Base-by-base conservation (phyloP, 2,329 filamentous ascomycete species). In the Parastagonospora avenae region DNA sequence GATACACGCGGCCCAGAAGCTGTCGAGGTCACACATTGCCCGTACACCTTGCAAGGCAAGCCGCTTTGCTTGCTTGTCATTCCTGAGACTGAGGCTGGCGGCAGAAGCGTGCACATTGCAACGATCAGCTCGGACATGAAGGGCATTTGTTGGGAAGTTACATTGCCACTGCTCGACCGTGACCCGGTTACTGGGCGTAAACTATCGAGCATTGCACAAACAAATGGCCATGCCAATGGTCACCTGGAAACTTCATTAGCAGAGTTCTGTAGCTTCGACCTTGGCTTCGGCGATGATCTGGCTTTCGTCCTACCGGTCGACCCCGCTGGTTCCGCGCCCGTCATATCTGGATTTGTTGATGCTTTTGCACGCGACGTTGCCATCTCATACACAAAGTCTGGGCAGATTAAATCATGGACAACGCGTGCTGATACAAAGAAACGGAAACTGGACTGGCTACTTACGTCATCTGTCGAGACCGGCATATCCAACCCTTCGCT, bases 351-450 rank as follows among this genome's bases (percentile, higher is more conserved):
- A 0, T 95, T 92, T 56, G 81, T 96, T 29, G 92, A 96, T 71
- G 84, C 90, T 0, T 96, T 96, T 70, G 89, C 91, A 9, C 85
- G 88, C 33, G 92, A 96, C 67, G 85, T 95, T 42, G 91, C 91
- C 10, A 85, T 96, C 24, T 94, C 92, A 1, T 96, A 94, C 68
- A 93, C 89, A 0, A 80, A 84, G 16, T 82, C 81, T 8, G 92
- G 92, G 0, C 78, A 87, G 5, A 82, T 96, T 37, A 86, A 89
- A 53, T 93, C 92, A 33, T 96, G 92, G 91, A 92, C 92, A 3
- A 90, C 90, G 3, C 85, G 87, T 48, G 81, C 96, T 31, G 83
- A 91, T 60, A 70, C 77, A 4, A 76, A 80, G 24, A 76, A 79
- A n/a, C 74, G 77, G 8, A 82, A 79, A 33, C 81, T 94, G 8